Percentiles rank a stretch among this genome's conserved stretches.
phyloP scores from a whole-genome alignment of 805 yeast species.

The Ogataea zsoltii region DNA sequence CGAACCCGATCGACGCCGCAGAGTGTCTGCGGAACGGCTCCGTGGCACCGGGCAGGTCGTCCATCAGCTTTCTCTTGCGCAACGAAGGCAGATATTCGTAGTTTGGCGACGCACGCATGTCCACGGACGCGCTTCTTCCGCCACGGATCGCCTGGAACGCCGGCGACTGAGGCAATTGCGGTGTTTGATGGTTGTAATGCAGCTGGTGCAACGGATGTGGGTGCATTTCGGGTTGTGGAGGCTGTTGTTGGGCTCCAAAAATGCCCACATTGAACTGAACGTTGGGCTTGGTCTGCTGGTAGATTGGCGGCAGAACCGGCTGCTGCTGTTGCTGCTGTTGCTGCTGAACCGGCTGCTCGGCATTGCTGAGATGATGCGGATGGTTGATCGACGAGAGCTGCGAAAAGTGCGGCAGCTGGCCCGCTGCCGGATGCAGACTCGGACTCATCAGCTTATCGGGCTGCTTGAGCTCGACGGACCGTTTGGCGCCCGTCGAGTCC shows the following conservation, averaged over 20 bases:
- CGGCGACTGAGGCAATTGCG: slow-evolving; percentile 13
- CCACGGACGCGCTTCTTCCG: slow-evolving; percentile 28
- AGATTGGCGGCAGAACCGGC: slow-evolving; percentile 3
- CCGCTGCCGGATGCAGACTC: background rate
- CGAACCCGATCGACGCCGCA: slow-evolving; percentile 29
- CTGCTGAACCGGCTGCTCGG: background rate
- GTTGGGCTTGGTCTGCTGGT: slow-evolving; percentile 14
- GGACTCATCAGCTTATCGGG: background rate
- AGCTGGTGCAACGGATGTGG: slow-evolving; percentile 1
- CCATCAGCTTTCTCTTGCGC: slow-evolving; percentile 29
- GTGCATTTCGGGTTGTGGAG: background rate
- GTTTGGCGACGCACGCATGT: slow-evolving; percentile 17
- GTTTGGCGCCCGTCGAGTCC: slow-evolving; percentile 9
- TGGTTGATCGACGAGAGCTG: slow-evolving; percentile 1
- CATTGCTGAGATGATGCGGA: background rate
- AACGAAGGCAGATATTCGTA: slow-evolving; percentile 21
- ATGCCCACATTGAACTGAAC: slow-evolving; percentile 24
- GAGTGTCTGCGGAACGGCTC: slow-evolving; percentile 34
- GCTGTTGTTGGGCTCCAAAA: slow-evolving; percentile 9
- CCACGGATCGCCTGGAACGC: slow-evolving; percentile 18
- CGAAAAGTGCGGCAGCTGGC: background rate
- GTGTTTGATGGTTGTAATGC: slow-evolving; percentile 3
- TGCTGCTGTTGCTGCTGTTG: slow-evolving; percentile 1
- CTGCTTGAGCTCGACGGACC: background rate
- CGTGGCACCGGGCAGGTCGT: slow-evolving; percentile 20